Evolutionary conservation across 345 rosid species (phyloP), one percentile per base, ranked within the genome.

Genomic region (Moricandia moricandioides): DNA sequence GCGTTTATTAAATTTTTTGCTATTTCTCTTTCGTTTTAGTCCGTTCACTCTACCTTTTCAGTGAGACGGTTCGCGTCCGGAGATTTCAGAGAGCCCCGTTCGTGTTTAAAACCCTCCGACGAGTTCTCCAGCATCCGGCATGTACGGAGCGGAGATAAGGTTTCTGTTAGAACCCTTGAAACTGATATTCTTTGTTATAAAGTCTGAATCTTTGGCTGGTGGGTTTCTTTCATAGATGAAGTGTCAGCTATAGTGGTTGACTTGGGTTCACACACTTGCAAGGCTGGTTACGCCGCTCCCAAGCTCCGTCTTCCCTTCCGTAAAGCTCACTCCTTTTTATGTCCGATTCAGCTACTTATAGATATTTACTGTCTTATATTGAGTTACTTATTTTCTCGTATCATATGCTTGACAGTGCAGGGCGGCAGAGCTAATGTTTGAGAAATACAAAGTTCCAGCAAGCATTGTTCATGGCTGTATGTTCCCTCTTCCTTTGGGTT

Each of bases 241-340:
- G 99, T 96, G 99, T n/a, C n/a, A n/a, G n/a, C n/a, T n/a, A n/a
- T n/a, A n/a, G n/a, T n/a, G n/a, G n/a, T n/a, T n/a, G n/a, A 91
- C 88, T 78, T 96, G 79, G 99, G 98, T 24, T 89, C 91, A 45
- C 97, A 92, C 86, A 92, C 98, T 74, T 96, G 98, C 81, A 92
- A 96, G 71, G 98, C 99, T 55, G 97, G 99, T 67, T 96, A 91
- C 79, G 98, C 99, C 4, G 91, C 97, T 75, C 98, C 98, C 35
- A 96, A 96, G 79, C n/a, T 98, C 99, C 37, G 98, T 96, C 3
- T 96, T 96, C 63, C 97, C 99, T 76, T 92, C 99, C 26, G 96
- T 92, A 74, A 37, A 87, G 88, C 73, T 64, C 64, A 21, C 21
- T 34, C 77, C 87, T 81, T 18, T 57, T n/a, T n/a, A n/a, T n/a